Conservation (phyloP, 2,329 filamentous ascomycete species). For the Fusarium verticillioides region DNA sequence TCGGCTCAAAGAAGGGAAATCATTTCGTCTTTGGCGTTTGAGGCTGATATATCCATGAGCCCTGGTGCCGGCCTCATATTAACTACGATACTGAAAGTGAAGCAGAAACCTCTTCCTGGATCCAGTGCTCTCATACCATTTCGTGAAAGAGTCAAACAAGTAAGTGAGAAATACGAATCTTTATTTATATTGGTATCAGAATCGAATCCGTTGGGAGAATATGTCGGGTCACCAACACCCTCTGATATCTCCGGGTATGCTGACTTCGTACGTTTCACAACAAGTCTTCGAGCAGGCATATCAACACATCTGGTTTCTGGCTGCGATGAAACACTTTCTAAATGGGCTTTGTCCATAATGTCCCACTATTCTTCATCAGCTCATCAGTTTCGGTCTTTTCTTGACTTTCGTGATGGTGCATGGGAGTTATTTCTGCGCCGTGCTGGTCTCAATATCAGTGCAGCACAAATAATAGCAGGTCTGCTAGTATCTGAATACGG, state of each 20-base stretch:
- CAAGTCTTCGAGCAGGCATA: slow-evolving; percentile 53
- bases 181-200: slow-evolving; percentile 77
- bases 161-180: slow-evolving; percentile 71
- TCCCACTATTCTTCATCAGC: slow-evolving; percentile 54
- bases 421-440: slow-evolving; percentile 53
- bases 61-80: slow-evolving; percentile 75
- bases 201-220: slow-evolving; percentile 55
- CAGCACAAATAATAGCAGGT: slow-evolving; percentile 49
- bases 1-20: slow-evolving; percentile 42
- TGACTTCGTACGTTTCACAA: slow-evolving; percentile 62
- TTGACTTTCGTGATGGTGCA: slow-evolving; percentile 55
- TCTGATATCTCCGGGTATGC: slow-evolving; percentile 59
- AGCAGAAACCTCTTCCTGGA: slow-evolving; percentile 74
- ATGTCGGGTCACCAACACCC: slow-evolving; percentile 49
- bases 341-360: slow-evolving; percentile 66
- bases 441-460: slow-evolving; percentile 52
- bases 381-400: slow-evolving; percentile 46
- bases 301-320: slow-evolving; percentile 62
- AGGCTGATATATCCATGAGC: slow-evolving; percentile 80
- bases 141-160: slow-evolving; percentile 63
- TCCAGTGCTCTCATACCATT: slow-evolving; percentile 57
- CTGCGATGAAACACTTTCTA: slow-evolving; percentile 59
- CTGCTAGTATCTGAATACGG: slow-evolving; percentile 43
- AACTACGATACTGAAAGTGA: slow-evolving; percentile 76
- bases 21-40: slow-evolving; percentile 56